Conservation (phyloP, 495 filamentous ascomycete genomes). For the Penicillium roqueforti region DNA sequence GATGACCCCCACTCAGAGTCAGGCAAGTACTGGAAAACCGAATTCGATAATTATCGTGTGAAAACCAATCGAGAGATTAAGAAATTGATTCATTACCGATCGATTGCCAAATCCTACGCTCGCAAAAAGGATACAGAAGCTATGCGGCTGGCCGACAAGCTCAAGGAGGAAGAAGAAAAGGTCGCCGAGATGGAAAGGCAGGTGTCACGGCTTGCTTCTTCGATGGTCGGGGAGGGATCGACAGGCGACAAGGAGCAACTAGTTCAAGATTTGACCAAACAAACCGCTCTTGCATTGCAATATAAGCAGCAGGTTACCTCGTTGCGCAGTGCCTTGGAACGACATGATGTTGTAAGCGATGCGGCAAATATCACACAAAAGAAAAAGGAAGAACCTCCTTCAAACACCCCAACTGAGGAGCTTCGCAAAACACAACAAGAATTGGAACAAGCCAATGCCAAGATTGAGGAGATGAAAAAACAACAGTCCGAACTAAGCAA, state of each 20-base stretch:
- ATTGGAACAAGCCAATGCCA: slow-evolving; percentile 51
- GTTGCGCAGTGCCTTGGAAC: slow-evolving; percentile 52
- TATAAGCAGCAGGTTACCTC: slow-evolving; percentile 65
- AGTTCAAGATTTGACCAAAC: slow-evolving; percentile 57
- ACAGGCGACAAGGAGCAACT: slow-evolving; percentile 48
- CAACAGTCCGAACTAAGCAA: slow-evolving; percentile 47
- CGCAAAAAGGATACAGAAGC: slow-evolving; percentile 84
- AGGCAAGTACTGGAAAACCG: slow-evolving; percentile 89
- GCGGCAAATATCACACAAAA: slow-evolving; percentile 40
- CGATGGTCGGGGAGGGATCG: slow-evolving; percentile 45
- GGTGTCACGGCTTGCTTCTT: slow-evolving; percentile 56
- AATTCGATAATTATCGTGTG: slow-evolving; percentile 77
- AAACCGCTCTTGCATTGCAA: slow-evolving; percentile 61
- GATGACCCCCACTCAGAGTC: slow-evolving; percentile 77
- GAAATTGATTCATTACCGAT: slow-evolving; percentile 73
- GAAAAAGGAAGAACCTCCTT: slow-evolving; percentile 43
- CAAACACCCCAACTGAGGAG: slow-evolving; percentile 37
- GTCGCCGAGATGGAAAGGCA: slow-evolving; percentile 51
- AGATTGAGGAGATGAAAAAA: slow-evolving; percentile 59
- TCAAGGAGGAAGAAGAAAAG: slow-evolving; percentile 60
- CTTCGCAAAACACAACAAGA: slow-evolving; percentile 45
- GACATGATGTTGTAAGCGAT: slow-evolving; percentile 42
- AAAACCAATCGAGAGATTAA: slow-evolving; percentile 77
- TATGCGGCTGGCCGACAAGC: slow-evolving; percentile 62
- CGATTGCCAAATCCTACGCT: slow-evolving; percentile 82